Evolutionary conservation across 345 rosid species (phyloP), one percentile per base, ranked within the genome.

Genomic region (Arabis alpina): DNA sequence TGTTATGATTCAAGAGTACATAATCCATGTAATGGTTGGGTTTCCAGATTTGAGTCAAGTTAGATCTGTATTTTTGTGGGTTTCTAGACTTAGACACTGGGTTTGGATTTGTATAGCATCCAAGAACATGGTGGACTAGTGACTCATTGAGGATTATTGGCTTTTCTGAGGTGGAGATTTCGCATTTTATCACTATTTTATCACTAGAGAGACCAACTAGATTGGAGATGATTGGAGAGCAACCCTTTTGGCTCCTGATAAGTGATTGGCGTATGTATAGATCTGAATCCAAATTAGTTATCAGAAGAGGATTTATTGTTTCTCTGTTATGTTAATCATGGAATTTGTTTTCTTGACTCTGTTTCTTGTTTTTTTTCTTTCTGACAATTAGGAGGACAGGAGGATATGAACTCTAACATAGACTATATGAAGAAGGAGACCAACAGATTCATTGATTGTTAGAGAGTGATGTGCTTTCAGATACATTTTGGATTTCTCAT

Each of bases 381-480:
- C 23, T n/a, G n/a, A 48, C 37, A 37, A 37, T 61, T 60, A 61
- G 78, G 63, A 51, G 68, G 45, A 25, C 48, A 9, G 27, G 39
- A 45, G 47, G 53, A 47, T 54, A 36, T 43, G 58, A 56, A 23
- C 37, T 57, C n/a, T 44, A 42, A 9, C 52, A 54, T 36, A 36
- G 53, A 45, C 12, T 23, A 44, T 60, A 48, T 45, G 64, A 60
- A 59, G 71, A 48, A 50, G 53, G 64, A 52, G 34, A 64, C 39
- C 30, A 51, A n/a, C 34, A 59, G 69, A 66, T 40, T 59, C 47
- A 47, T 56, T 27, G 25, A 32, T 52, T 13, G 15, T 52, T 52
- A 64, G 76, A 70, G 30, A 77, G 77, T 58, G 15, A 72, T 72
- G 80, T 77, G 73, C 77, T 68, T 77, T 62, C 66, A 14, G 48